phyloP scores from a whole-genome alignment of 371 early-diverging fungal genomes.

The Actinomortierella ambigua region DNA sequence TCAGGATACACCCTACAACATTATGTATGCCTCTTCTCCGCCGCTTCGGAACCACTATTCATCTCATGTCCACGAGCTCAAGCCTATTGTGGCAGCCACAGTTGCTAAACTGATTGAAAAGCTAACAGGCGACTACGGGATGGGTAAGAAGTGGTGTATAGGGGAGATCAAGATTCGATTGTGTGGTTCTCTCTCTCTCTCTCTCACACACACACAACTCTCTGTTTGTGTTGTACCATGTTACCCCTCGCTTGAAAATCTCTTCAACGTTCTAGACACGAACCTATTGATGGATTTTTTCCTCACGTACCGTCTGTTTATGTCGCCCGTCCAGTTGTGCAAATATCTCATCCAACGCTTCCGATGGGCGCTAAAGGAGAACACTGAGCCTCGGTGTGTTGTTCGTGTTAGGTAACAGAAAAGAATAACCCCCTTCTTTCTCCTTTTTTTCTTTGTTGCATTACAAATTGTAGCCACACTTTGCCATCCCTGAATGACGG shows the following conservation, averaged over 20 bases:
- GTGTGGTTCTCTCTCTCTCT: too few species aligned
- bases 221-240: too few species aligned
- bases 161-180: too few species aligned
- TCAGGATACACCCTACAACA: conserved; percentile 15
- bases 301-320: conserved; percentile 52
- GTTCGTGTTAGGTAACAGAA: conserved; percentile 57
- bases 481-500: neutral
- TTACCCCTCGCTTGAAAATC: too few species aligned
- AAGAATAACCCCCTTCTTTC: neutral
- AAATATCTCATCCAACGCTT: conserved; percentile 54
- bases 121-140: conserved; percentile 53
- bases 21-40: conserved; percentile 16
- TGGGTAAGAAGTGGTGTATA: too few species aligned
- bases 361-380: conserved; percentile 54
- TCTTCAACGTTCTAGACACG: conserved; percentile 40
- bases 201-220: too few species aligned
- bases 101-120: conserved; percentile 66
- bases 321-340: conserved; percentile 53
- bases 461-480: neutral
- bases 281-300: conserved; percentile 56
- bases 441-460: too few species aligned
- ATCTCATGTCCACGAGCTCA: conserved; percentile 6
- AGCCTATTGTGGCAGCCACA: conserved; percentile 56
- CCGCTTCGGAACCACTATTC: neutral
- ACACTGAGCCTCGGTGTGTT: conserved; percentile 47